Evolutionary conservation across 1,284 basidiomycete genomes (phyloP), one percentile per base, ranked within the genome.

Genomic region (Ganoderma meredithae): DNA sequence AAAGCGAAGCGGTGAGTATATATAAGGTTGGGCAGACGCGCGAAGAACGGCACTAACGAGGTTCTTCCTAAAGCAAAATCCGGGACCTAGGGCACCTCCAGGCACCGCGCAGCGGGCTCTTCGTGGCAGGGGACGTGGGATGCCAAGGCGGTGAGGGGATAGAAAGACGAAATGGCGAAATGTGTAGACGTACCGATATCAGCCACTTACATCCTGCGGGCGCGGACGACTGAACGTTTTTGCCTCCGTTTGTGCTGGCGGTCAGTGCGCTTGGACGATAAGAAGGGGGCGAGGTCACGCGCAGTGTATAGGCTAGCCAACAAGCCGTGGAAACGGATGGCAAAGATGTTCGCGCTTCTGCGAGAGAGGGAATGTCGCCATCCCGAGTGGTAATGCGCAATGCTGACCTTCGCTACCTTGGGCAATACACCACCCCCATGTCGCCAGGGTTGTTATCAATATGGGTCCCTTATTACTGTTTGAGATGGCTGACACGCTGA

Each of bases 41-140:
- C 47, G 47, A 25, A 49, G 49, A 58, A 4, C 22, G 22, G 15
- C 13, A 27, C 69, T 72, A 27, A 72, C 33, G 17, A 7, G 71
- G 27, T 69, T 56, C 55, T 39, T n/a, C 68, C 19, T 66, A 27
- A 69, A 76, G 92, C 85, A 83, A 81, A 89, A 89, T 74, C 74
- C 94, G 19, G 95, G 95, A 13, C 95, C 95, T 31, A 90, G 85
- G 75, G 93, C 93, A 66, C 95, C 95, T 25, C 90, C 95, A 44
- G 95, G 95, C 36, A 84, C 94, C 9, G 94, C 95, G 7, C 90
- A 93, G 77, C 86, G 93, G 49, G 95, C 94, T 17, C 78, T 97
- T 73, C 86, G 95, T 75, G 95, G 94, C 39, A 85, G 95, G 72
- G 95, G 95, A 41, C 84, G 94, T 69, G 94, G 93, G 60, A 86